Percentiles rank a stretch among this genome's conserved stretches.
Evolutionary conservation across 2,329 filamentous ascomycete genomes (phyloP).

Genomic region (Dryadomyces sulphureus): DNA sequence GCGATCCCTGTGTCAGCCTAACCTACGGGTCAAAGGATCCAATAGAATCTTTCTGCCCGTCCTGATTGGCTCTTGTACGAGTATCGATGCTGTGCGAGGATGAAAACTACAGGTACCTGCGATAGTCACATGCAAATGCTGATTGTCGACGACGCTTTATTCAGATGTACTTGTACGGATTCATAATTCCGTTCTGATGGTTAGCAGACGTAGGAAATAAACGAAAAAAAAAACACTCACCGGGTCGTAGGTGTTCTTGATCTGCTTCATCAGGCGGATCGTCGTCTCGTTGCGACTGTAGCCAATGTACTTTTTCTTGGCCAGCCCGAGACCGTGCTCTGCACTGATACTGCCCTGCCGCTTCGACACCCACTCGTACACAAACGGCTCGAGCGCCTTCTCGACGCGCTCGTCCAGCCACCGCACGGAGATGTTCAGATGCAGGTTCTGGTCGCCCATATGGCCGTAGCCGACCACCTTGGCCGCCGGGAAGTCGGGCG

Average conservation of each 20-base stretch:
- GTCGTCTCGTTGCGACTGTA: slow-evolving; percentile 84
- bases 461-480: slow-evolving; percentile 94
- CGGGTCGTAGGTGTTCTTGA: slow-evolving; percentile 89
- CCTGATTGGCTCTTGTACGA: too few relatives aligned
- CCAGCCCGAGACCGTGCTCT: slow-evolving; percentile 84
- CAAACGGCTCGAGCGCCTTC: slow-evolving; percentile 76
- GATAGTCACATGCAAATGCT: too few relatives aligned
- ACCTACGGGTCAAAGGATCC: too few relatives aligned
- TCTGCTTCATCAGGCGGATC: slow-evolving; percentile 82
- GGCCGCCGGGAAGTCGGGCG: slow-evolving; percentile 62
- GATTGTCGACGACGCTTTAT: not conserved
- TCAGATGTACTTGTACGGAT: slow-evolving; percentile 92
- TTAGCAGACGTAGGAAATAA: not conserved
- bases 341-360: slow-evolving; percentile 88
- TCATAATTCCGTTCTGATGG: slow-evolving; percentile 86
- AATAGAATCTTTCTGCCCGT: too few relatives aligned
- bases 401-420: slow-evolving; percentile 81
- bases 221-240: slow-evolving; percentile 36
- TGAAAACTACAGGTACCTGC: too few relatives aligned
- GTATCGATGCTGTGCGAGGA: too few relatives aligned
- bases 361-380: slow-evolving; percentile 92
- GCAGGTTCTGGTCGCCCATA: slow-evolving; percentile 94
- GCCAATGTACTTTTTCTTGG: slow-evolving; percentile 90
- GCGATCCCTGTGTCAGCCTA: too few relatives aligned
- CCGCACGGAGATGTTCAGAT: slow-evolving; percentile 76